Base-by-base conservation (phyloP, 306 rosid species). In the Aeschynomene evenia region DNA sequence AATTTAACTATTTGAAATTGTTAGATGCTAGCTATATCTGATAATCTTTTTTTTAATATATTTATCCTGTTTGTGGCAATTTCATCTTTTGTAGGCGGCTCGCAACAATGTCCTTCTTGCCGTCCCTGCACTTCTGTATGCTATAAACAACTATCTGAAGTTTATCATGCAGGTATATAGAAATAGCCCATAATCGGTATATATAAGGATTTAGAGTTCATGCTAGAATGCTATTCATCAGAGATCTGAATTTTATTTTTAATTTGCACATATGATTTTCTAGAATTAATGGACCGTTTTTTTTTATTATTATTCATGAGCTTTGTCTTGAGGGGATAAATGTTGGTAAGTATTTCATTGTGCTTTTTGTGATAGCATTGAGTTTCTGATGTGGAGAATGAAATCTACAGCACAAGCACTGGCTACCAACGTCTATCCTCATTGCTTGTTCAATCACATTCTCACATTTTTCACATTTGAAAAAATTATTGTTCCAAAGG, bases 31-130 rank as follows among this genome's bases (percentile, higher is more conserved):
- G 62, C 7, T 72, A 43, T 80, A 28, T 18, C 58, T 36, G 14
- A 60, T 34, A 56, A 45, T 23, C 55, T 72, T 69, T 13, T 50
- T 34, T 34, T n/a, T n/a, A n/a, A n/a, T n/a, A n/a, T 77, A 68
- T 58, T 70, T 70, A 49, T 76, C 54, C 36, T 46, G 34, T 49
- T 46, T 66, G 75, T 61, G 64, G 58, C 64, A 39, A 58, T 62
- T 39, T 79, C 70, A 10, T 64, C 66, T 63, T 75, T 76, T 79
- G 80, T 81, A 95, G 99, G 97, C 99, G 29, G 99, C 99, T 79
- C 95, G 97, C 66, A 91, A 50, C 84, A 95, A 95, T 77, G 93
- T 54, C 65, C 99, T 95, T 82, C 99, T 95, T 54, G 99, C 99
- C 55, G 80, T 95, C 77, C 99, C 99, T 49, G 99, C 99, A 62